These are phyloP conservation scores for Penicillium sp. DNA, from an alignment of 2,329 filamentous ascomycete genomes.

Conservation along the genomic window DNA sequence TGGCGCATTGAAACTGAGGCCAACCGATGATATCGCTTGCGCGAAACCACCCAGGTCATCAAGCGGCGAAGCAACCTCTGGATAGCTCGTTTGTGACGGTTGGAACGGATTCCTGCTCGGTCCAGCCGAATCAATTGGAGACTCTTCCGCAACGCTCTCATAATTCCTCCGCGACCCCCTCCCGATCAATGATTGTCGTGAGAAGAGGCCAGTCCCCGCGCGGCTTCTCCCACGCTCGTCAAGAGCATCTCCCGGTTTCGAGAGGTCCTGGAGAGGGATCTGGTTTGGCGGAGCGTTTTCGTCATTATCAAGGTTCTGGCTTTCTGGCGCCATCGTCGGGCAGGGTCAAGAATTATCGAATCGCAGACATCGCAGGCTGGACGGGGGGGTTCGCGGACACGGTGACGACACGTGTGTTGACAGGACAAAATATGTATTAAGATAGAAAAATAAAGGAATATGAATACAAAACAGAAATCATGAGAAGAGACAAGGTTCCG, in stretches of 20 bases:
- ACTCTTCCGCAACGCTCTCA: conserved; percentile 46
- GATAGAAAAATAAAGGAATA: not conserved
- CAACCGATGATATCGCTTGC: conserved; percentile 36
- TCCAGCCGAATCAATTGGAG: conserved; percentile 32
- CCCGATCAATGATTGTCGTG: conserved; percentile 34
- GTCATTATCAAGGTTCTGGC: conserved; percentile 26
- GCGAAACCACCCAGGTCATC: conserved; percentile 36
- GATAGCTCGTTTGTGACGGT: conserved; percentile 15
- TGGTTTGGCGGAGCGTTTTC: conserved; percentile 26
- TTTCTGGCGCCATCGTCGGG: conserved; percentile 36
- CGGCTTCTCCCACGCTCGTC: conserved; percentile 26
- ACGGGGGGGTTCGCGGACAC: not conserved
- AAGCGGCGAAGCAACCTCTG: conserved; percentile 26
- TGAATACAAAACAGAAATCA: not conserved
- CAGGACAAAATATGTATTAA: not conserved
- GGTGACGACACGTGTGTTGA: conserved; percentile 6
- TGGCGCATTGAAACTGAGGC: conserved; percentile 34
- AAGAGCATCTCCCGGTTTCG: conserved; percentile 30
- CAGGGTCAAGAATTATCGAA: conserved; percentile 29
- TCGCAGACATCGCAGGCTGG: conserved; percentile 34
- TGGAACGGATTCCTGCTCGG: conserved; percentile 19
- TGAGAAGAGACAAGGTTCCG: not conserved
- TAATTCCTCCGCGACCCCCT: conserved; percentile 41
- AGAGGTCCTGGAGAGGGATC: conserved; percentile 63
- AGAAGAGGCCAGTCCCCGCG: conserved; percentile 39